Evolutionary conservation across 2,329 filamentous ascomycete genomes (phyloP), one percentile per base, ranked within the genome.

Genomic region (Aphanocladium album): DNA sequence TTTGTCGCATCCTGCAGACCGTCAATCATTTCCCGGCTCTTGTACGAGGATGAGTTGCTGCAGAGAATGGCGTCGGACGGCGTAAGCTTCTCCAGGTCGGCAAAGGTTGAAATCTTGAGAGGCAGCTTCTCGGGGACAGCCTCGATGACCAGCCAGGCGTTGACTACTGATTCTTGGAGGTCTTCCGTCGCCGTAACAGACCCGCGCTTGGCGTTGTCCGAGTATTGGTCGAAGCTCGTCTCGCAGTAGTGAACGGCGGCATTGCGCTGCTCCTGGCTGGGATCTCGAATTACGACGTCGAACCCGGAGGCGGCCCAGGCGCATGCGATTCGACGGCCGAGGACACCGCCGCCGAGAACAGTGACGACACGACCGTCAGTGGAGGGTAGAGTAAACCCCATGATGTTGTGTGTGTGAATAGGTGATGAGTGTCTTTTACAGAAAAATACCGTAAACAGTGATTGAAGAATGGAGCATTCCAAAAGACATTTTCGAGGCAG

Each of bases 141-240:
- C 67, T 83, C 82, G 61, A 83, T 75, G n/a, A 83, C 77, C 6
- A 83, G 71, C 82, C 79, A 85, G 2, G 80, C 76, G 37, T 78
- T 69, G 1, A 67, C 56, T 5, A 83, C 75, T 0, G 80, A 77
- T 0, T 65, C 55, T 8, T 70, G 61, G 2, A 83, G 65, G 30
- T 75, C 71, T 6, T 73, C 69, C n/a, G 74, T 71, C 2, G 71
- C 71, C 11, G 67, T 57, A 0, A 70, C 66, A 1, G 62, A 67
- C 1, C 76, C 77, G 8, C 55, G 50, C 0, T 61, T 62, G 19
- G 61, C 57, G 21, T 65, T 62, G 21, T 67, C 64, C 0, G 70
- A 64, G 64, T 69, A 73, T 19, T 64, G 62, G 56, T 57, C 64
- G 11, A 76, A 67, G 56, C 76, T 76, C 3, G 69, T 67, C 5